Conservation (phyloP, 2,329 filamentous ascomycete genomes). For the Alternaria rosae region DNA sequence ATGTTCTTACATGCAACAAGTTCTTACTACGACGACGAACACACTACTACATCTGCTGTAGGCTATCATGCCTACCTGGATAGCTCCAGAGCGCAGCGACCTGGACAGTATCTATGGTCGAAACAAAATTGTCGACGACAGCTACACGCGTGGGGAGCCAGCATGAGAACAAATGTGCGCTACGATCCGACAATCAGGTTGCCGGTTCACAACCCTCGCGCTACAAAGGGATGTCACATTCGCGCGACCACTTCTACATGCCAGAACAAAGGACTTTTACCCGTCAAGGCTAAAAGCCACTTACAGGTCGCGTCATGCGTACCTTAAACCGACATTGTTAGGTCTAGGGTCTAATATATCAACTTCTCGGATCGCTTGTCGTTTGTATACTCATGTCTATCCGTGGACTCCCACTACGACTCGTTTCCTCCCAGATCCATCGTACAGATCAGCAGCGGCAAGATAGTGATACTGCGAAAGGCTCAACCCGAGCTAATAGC, state of each 20-base stretch:
- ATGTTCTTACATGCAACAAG: no score
- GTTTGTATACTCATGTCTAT: neutral
- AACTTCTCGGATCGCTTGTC: rapidly evolving
- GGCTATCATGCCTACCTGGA: no score
- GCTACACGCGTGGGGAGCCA: rapidly evolving
- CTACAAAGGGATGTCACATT: neutral
- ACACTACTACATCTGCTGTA: no score
- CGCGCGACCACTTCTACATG: neutral
- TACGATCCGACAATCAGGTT: neutral
- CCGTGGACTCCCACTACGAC: neutral
- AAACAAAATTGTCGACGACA: neutral
- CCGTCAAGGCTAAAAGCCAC: neutral
- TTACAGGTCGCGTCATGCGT: neutral
- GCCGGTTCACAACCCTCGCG: neutral
- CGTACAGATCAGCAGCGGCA: rapidly evolving
- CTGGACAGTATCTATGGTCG: no score
- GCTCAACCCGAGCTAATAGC: neutral
- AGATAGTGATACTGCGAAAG: neutral
- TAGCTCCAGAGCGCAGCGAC: no score
- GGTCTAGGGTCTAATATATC: rapidly evolving
- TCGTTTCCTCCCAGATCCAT: neutral
- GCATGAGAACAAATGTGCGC: neutral
- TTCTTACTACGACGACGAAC: no score
- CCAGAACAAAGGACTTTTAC: neutral
- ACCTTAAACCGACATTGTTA: neutral